Conservation (phyloP, 2,329 filamentous ascomycete species). For the Cladosporium sp. region DNA sequence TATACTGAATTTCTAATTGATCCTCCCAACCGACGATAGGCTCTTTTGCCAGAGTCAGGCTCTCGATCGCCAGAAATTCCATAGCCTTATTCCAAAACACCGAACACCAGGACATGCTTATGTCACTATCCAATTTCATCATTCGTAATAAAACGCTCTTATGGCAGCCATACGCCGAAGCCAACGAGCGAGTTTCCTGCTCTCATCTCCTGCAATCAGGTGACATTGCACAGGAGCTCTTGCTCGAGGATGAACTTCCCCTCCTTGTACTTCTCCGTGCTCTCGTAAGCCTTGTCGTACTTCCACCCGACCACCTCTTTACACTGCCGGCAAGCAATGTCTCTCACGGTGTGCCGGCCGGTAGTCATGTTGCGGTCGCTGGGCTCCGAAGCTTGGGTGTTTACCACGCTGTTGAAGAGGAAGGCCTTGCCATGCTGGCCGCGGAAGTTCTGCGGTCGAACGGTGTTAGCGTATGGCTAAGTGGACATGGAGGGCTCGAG, state of each 20-base stretch:
- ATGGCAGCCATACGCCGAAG: neutral
- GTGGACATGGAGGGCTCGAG: neutral
- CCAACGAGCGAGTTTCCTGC: neutral
- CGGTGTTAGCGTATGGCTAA: slow-evolving; percentile 18
- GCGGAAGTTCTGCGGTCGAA: slow-evolving; percentile 81
- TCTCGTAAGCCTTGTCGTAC: slow-evolving; percentile 95
- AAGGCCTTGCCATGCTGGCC: slow-evolving; percentile 98
- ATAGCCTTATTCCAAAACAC: neutral
- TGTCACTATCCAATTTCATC: slow-evolving; percentile 7
- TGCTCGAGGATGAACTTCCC: slow-evolving; percentile 96
- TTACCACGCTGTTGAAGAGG: slow-evolving; percentile 93
- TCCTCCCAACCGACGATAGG: neutral
- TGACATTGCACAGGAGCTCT: slow-evolving; percentile 80
- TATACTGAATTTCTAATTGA: slow-evolving; percentile 1
- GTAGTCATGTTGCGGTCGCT: slow-evolving; percentile 98
- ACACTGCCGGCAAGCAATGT: slow-evolving; percentile 90
- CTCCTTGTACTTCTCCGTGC: slow-evolving; percentile 96
- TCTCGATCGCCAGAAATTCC: neutral
- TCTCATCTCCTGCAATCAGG: slow-evolving; percentile 29
- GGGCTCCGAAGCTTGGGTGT: slow-evolving; percentile 80
- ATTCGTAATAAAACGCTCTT: slow-evolving; percentile 3
- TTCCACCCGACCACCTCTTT: slow-evolving; percentile 95
- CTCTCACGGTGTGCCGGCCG: slow-evolving; percentile 87
- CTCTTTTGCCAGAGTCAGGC: neutral
- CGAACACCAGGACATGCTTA: neutral